Evolutionary conservation across 1,284 basidiomycete species (phyloP), one percentile per base, ranked within the genome.

Genomic region (Trametes sp.): DNA sequence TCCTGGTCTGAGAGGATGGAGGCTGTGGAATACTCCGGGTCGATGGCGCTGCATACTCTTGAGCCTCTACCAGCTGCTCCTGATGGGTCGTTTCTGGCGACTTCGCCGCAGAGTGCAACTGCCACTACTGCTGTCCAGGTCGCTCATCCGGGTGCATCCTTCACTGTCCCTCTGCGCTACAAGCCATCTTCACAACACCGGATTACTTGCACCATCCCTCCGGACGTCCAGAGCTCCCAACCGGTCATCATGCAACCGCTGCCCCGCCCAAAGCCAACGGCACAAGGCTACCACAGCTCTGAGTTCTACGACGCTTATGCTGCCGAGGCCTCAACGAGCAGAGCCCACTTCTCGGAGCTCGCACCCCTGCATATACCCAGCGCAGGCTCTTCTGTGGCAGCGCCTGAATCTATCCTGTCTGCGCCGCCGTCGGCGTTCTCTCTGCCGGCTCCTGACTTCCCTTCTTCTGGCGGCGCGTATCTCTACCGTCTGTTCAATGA

Each of bases 121-220:
- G 14, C 65, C 11, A 28, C 44, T 1, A 5, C 21, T 16, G 19
- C 29, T 14, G 26, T 62, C 0, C 64, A 66, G 9, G 36, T 61
- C 19, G 64, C 52, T n/a, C 33, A 46, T 6, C 59, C 65, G 16
- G 69, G 67, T 2, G 11, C 55, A 23, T 67, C 67, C 7, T 69
- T 69, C 51, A 63, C 57, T 23, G 57, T 68, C 7, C 67, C 67
- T 24, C 53, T 70, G 44, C 54, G 54, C 19, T 29, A 48, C 1
- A 49, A 23, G 3, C 8, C 23, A 2, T 51, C 45, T 10, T 59
- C 33, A 42, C 41, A 41, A n/a, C 38, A 41, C 16, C 14, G 38
- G 3, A n/a, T n/a, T 19, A 19, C 38, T 19, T 19, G 16, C 13
- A 41, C 38, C 14, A 14, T 41, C 2, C 16, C 38, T 19, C 7